Evolutionary conservation across 495 filamentous ascomycete species (phyloP).

Genomic region (Paragyromitra xinjiangensis): DNA sequence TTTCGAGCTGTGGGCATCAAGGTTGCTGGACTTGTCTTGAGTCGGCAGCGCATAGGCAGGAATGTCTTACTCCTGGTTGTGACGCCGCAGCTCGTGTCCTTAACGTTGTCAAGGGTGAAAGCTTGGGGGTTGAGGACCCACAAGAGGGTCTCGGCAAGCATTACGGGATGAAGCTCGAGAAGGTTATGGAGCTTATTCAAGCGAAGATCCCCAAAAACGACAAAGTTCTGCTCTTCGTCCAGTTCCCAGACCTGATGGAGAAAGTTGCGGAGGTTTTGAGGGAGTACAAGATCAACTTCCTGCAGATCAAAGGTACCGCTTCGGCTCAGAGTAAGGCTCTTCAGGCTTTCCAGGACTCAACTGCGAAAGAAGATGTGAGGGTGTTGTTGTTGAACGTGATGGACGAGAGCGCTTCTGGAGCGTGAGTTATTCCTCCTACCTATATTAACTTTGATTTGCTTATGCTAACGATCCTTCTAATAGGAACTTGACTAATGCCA

Average conservation of each 20-base stretch:
- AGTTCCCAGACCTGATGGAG: constrained; percentile 62
- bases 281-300: constrained; percentile 45
- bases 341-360: constrained; percentile 61
- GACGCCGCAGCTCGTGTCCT: constrained; percentile 52
- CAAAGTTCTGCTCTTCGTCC: constrained; percentile 65
- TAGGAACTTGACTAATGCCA: constrained; percentile 78
- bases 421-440: constrained; percentile 63
- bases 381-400: constrained; percentile 74
- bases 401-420: constrained; percentile 71
- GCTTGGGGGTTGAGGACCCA: constrained; percentile 57
- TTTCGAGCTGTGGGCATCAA: constrained; percentile 65
- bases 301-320: constrained; percentile 49
- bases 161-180: constrained; percentile 63
- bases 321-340: constrained; percentile 58
- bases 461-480: constrained; percentile 44
- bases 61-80: constrained; percentile 55
- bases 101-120: constrained; percentile 59
- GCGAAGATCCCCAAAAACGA: constrained; percentile 61
- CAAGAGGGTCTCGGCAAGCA: constrained; percentile 51
- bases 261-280: constrained; percentile 55
- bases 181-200: constrained; percentile 62
- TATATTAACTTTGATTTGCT: neutral
- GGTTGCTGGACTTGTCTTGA: constrained; percentile 62
- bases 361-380: constrained; percentile 58
- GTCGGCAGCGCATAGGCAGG: constrained; percentile 45